A percentile compares a stretch with the other conserved stretches of the same genome.
Conservation (phyloP, 257 asterid genomes). For the Rehmannia glutinosa region DNA sequence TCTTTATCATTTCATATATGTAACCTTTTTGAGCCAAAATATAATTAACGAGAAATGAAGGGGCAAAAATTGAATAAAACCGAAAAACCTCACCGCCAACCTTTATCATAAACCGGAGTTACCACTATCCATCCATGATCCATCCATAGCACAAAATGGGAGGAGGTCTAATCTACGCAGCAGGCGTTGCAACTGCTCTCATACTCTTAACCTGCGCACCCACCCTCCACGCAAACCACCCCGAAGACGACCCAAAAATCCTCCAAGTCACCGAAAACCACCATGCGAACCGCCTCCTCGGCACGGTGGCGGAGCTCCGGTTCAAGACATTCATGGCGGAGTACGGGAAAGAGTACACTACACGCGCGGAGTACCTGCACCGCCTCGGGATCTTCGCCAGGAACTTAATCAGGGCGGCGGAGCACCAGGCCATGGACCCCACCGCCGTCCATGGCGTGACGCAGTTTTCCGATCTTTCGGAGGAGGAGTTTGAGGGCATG, state of each 20-base stretch:
- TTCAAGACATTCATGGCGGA: conserved; percentile 60
- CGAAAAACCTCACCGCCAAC: conserved; percentile 7
- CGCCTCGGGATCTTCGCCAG: conserved; percentile 74
- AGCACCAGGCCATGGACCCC: conserved; percentile 91
- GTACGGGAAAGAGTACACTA: conserved; percentile 52
- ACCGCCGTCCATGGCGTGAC: conserved; percentile 83
- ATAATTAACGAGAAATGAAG: not conserved
- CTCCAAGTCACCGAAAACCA: conserved; percentile 63
- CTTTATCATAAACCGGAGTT: conserved; percentile 3
- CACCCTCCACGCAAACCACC: conserved; percentile 20
- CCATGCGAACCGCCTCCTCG: conserved; percentile 32
- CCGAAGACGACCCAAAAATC: conserved; percentile 37
- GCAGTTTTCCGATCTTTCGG: conserved; percentile 64
- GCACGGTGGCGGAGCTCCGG: conserved; percentile 55
- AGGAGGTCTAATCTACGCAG: conserved; percentile 37
- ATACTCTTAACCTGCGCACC: conserved; percentile 49
- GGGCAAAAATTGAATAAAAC: conserved; percentile 12
- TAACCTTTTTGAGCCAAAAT: not conserved
- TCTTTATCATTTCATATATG: too few species aligned
- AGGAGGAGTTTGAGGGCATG: conserved; percentile 73
- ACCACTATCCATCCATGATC: not conserved
- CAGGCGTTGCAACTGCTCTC: conserved; percentile 4
- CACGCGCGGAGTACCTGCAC: conserved; percentile 69
- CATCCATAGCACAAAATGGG: conserved; percentile 26
- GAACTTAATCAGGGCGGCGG: conserved; percentile 69